Evolutionary conservation across 768 basidiomycete genomes (phyloP).

Genomic region (Hypholoma fasciculare): DNA sequence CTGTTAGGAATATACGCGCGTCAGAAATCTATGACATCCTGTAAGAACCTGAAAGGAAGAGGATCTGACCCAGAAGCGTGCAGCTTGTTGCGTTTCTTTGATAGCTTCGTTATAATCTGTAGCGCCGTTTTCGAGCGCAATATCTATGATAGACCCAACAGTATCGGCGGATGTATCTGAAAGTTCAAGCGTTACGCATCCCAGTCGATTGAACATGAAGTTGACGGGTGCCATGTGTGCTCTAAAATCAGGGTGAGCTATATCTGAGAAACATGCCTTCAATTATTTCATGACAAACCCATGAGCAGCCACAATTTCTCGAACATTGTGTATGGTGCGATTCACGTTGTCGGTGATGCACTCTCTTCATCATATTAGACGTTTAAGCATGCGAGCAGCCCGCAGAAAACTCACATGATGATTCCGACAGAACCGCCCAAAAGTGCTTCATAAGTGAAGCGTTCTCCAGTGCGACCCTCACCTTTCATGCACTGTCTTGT

Average conservation of each 20-base stretch:
- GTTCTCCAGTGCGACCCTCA: slow-evolving; percentile 46
- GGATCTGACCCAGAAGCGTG: slow-evolving; percentile 5
- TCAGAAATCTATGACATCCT: neutral
- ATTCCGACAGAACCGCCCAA: slow-evolving; percentile 59
- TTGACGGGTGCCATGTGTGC: slow-evolving; percentile 63
- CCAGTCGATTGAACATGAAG: slow-evolving; percentile 63
- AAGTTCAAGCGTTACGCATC: slow-evolving; percentile 47
- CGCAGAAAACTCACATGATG: slow-evolving; percentile 49
- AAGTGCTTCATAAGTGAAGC: slow-evolving; percentile 62
- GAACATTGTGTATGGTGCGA: slow-evolving; percentile 58
- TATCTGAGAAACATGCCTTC: neutral
- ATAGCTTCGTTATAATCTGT: slow-evolving; percentile 20
- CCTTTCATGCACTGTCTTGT: slow-evolving; percentile 44
- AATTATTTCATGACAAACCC: slow-evolving; percentile 34
- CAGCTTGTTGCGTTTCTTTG: neutral
- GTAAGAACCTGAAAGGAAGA: neutral
- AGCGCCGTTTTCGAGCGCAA: slow-evolving; percentile 26
- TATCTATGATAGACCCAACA: slow-evolving; percentile 37
- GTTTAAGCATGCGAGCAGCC: neutral
- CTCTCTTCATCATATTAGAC: slow-evolving; percentile 18
- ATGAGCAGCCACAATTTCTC: slow-evolving; percentile 48
- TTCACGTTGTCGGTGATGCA: slow-evolving; percentile 60
- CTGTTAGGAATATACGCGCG: slow-evolving; percentile 6
- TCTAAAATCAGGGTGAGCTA: slow-evolving; percentile 28
- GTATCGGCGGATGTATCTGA: slow-evolving; percentile 36